Evolutionary conservation across 164 flowering plant species (phyloP).

Genomic region (Macadamia tetraphylla): DNA sequence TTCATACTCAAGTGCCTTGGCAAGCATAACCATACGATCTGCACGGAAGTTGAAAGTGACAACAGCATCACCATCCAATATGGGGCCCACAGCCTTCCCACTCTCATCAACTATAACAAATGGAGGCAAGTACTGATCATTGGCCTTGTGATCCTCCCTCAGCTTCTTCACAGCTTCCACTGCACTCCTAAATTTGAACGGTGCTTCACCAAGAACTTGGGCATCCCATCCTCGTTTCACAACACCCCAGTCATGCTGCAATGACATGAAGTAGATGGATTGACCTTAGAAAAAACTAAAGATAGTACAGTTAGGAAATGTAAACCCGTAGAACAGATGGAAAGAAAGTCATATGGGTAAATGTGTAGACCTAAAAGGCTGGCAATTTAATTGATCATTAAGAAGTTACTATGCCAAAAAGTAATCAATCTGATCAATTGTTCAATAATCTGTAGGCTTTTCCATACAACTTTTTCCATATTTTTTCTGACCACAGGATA

Average conservation of each 20-base stretch:
- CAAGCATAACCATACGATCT: slow-evolving; percentile 97
- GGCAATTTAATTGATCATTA: neutral
- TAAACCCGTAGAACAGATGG: too few species aligned
- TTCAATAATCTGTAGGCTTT: too few species aligned
- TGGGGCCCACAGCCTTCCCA: slow-evolving; percentile 84
- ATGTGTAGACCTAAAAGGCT: too few species aligned
- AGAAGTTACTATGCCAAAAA: neutral
- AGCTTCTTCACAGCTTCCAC: slow-evolving; percentile 84
- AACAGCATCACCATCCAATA: slow-evolving; percentile 96
- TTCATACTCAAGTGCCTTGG: slow-evolving; percentile 88
- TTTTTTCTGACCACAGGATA: too few species aligned
- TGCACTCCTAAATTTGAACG: slow-evolving; percentile 69
- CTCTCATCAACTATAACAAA: slow-evolving; percentile 89
- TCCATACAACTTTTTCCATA: too few species aligned
- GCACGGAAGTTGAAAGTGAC: slow-evolving; percentile 92
- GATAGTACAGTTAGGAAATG: too few species aligned
- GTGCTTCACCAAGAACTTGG: slow-evolving; percentile 99
- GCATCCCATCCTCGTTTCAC: slow-evolving; percentile 98
- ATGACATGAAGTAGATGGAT: neutral
- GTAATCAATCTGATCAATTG: too few species aligned
- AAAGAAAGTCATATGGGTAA: too few species aligned
- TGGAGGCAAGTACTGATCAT: slow-evolving; percentile 86
- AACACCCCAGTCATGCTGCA: slow-evolving; percentile 91
- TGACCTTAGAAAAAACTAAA: neutral
- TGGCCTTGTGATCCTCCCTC: slow-evolving; percentile 49